These are phyloP conservation scores for Rhizopus stolonifer DNA, from an alignment of 371 early-diverging fungal species.

Conservation along the genomic window DNA sequence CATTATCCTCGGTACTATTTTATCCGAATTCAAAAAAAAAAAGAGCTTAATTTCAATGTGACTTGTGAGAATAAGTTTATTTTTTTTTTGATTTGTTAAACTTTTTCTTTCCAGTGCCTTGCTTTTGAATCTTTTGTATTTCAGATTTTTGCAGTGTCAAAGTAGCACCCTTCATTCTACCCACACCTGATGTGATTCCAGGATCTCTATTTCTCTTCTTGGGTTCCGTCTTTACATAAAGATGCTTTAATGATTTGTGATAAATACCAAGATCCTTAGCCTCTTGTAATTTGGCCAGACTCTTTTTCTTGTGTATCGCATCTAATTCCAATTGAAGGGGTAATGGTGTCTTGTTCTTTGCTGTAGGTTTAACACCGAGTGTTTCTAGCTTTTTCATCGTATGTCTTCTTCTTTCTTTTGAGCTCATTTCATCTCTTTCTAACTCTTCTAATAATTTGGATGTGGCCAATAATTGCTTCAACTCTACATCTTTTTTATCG, in stretches of 20 bases:
- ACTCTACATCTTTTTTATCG: conserved; percentile 36
- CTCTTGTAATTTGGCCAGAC: conserved; percentile 29
- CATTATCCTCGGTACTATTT: too few relatives aligned
- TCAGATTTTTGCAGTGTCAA: conserved; percentile 34
- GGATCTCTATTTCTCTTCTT: conserved; percentile 41
- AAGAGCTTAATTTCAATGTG: too few relatives aligned
- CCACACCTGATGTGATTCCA: conserved; percentile 47
- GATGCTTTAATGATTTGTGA: conserved; percentile 43
- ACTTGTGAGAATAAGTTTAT: background rate
- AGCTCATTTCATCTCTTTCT: conserved; percentile 46
- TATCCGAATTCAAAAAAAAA: too few relatives aligned
- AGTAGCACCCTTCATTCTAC: conserved; percentile 46
- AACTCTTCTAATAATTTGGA: conserved; percentile 45
- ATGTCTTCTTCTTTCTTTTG: conserved; percentile 42
- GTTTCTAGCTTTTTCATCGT: conserved; percentile 42
- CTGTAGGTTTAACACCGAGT: conserved; percentile 35
- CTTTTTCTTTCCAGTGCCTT: conserved; percentile 25
- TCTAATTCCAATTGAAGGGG: conserved; percentile 31
- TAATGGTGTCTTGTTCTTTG: conserved; percentile 29
- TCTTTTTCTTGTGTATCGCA: conserved; percentile 23
- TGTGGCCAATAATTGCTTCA: conserved; percentile 40
- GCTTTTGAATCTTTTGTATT: conserved; percentile 27
- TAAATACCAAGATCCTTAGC: conserved; percentile 49
- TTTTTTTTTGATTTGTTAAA: background rate
- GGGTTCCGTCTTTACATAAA: conserved; percentile 37